Conservation (phyloP, 2,329 filamentous ascomycete species). For the Thyridium curvatum region DNA sequence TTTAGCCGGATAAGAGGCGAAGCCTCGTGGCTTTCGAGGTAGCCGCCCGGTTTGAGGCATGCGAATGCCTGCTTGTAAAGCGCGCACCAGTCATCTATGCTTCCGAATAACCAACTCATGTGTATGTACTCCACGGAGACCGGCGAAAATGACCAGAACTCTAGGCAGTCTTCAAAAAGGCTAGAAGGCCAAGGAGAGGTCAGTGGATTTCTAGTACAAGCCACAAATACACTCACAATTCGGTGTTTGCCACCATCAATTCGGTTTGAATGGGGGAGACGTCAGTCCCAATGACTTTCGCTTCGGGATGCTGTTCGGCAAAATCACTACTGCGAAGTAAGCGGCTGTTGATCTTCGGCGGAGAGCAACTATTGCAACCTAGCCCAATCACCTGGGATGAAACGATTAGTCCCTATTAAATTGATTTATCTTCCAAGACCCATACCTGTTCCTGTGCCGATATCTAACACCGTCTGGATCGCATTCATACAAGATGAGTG, state of each 20-base stretch:
- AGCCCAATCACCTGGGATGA: too few species aligned
- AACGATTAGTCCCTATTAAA: too few species aligned
- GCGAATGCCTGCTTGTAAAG: slow-evolving; percentile 13
- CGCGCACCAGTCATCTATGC: slow-evolving; percentile 14
- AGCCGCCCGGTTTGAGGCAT: slow-evolving; percentile 44
- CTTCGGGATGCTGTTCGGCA: slow-evolving; percentile 3
- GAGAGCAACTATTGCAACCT: too few species aligned
- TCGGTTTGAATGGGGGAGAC: slow-evolving; percentile 29
- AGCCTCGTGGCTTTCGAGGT: slow-evolving; percentile 15
- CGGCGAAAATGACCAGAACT: slow-evolving; percentile 16
- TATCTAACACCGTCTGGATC: too few species aligned
- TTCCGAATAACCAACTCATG: slow-evolving; percentile 16
- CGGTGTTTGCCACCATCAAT: slow-evolving; percentile 5
- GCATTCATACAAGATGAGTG: too few species aligned
- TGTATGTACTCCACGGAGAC: slow-evolving; percentile 17
- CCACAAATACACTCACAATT: slow-evolving; percentile 1
- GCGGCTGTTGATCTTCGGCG: slow-evolving; percentile 4
- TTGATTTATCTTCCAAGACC: too few species aligned
- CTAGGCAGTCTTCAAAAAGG: slow-evolving; percentile 19
- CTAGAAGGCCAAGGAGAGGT: background rate
- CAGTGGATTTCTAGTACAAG: too few species aligned
- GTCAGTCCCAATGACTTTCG: slow-evolving; percentile 32
- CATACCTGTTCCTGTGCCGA: too few species aligned
- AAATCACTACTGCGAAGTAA: slow-evolving; percentile 4
- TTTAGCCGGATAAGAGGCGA: slow-evolving; percentile 10